Evolutionary conservation across 495 filamentous ascomycete species (phyloP).

Genomic region (Apiosordaria backusii): DNA sequence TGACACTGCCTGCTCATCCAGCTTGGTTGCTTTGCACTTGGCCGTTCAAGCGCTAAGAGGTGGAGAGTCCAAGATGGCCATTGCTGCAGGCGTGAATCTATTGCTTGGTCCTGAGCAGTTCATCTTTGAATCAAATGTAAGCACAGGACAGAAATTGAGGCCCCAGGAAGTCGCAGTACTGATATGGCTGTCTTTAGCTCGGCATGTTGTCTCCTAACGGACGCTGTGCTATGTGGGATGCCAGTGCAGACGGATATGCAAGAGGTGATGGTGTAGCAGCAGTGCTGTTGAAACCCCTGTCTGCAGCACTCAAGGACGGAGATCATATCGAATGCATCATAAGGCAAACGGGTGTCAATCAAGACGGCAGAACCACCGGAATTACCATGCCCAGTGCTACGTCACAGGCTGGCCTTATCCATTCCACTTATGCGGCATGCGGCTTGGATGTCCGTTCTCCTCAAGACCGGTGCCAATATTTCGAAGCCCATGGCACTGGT

Average conservation of each 20-base stretch:
- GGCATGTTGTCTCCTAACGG: constrained; percentile 39
- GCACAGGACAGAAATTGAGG: too few species aligned
- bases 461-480: constrained; percentile 29
- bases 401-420: constrained; percentile 51
- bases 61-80: constrained; percentile 34
- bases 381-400: constrained; percentile 50
- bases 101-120: constrained; percentile 44
- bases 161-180: too few species aligned
- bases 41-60: constrained; percentile 46
- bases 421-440: constrained; percentile 41
- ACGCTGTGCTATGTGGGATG: constrained; percentile 55
- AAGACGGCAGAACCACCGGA: constrained; percentile 49
- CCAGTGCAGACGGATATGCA: constrained; percentile 57
- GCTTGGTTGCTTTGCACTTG: constrained; percentile 50
- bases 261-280: constrained; percentile 57
- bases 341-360: constrained; percentile 49
- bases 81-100: constrained; percentile 52
- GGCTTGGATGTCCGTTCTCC: constrained; percentile 42
- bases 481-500: constrained; percentile 42
- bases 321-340: constrained; percentile 60
- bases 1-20: constrained; percentile 55
- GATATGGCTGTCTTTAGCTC: constrained; percentile 39
- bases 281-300: constrained; percentile 52
- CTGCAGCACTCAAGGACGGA: constrained; percentile 44
- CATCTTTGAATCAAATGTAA: constrained; percentile 23